Base-by-base conservation (phyloP, 2,329 filamentous ascomycete genomes). In the Phialocephala subalpina region DNA sequence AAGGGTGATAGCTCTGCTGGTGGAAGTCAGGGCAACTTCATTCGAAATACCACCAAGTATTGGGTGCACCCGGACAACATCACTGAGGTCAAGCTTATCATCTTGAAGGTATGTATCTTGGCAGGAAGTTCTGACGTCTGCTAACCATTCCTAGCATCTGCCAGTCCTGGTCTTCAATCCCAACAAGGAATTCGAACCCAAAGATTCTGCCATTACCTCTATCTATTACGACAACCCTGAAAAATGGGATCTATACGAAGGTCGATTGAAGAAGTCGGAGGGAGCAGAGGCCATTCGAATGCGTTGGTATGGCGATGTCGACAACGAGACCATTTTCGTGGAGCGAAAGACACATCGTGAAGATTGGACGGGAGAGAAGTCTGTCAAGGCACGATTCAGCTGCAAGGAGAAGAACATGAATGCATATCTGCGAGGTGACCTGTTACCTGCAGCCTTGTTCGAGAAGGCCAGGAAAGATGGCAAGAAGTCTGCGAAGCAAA, bases 61-160 rank as follows among this genome's bases (percentile, higher is more conserved):
- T 99, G 96, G 96, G 96, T 99, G 55, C 96, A 99, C 76, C 93
- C 92, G 2, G 96, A 98, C 80, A 99, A 99, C 76, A 96, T 99
- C 73, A 98, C 96, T 5, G 96, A 99, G 81, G 81, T 99, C 68
- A 99, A 99, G 83, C 90, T 99, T 78, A 95, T 99, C 76, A 94
- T 99, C 76, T 84, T 99, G 60, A 98, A 99, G 83, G 83, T 84
- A 76, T 55, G 36, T 35, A 58, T 29, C 3, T 18, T n/a, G 7
- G 12, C 2, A 1, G 11, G 29, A 14, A 4, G 1, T 16, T 29
- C 14, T 16, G 40, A 20, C 11, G 38, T 49, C 47, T 59, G 58
- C 71, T 76, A 67, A 77, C 45, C 12, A 14, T 40, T n/a, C 59
- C 18, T 59, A 86, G 84, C 96, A 99, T 82, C 84, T 99, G 69